Evolutionary conservation across 1,284 basidiomycete genomes (phyloP), one percentile per base, ranked within the genome.

Genomic region (Mrakiaceae sp.): DNA sequence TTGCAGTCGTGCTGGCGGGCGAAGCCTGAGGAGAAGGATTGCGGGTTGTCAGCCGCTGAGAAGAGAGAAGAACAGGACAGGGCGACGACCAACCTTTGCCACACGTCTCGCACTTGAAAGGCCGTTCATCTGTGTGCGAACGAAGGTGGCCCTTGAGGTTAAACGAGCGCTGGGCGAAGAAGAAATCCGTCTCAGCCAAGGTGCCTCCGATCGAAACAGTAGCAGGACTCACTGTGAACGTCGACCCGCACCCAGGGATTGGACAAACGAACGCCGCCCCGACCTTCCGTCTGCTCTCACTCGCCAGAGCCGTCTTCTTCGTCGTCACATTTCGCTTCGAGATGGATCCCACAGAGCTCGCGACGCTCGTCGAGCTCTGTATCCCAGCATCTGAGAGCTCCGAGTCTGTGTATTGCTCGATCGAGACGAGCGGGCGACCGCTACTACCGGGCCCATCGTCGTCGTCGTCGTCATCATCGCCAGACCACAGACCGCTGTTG

Each of bases 1-100:
- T 95, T 95, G 86, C 92, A 95, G 75, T 97, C 93, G 75, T 96
- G 92, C 74, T 93, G 90, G 57, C 93, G 83, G 48, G 93, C 93
- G 73, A 96, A 96, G 40, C 90, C 75, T 70, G 56, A 42, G 58
- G 5, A n/a, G 27, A 39, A 43, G 27, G 52, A 56, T 27, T 27
- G 27, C 27, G 27, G 27, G 40, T n/a, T 11, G 51, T 46, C 52
- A 62, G 52, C 39, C 11, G 39, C 3, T 54, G 14, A n/a, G 6
- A 8, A 44, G 53, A 40, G 10, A 43, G 5, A 43, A 9, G 46
- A 12, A 58, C 47, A 39, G 39, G 47, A 16, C 9, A 39, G 49
- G n/a, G 46, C 39, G 43, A 11, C 67, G 14, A 12, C 70, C 60
- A 43, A 71, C 73, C 86, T 74, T 96, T 96, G 71, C 87, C 88